These are phyloP conservation scores for Aphanomyces stellatus DNA, from an alignment of 352 stramenopile species.

Conservation along the genomic window DNA sequence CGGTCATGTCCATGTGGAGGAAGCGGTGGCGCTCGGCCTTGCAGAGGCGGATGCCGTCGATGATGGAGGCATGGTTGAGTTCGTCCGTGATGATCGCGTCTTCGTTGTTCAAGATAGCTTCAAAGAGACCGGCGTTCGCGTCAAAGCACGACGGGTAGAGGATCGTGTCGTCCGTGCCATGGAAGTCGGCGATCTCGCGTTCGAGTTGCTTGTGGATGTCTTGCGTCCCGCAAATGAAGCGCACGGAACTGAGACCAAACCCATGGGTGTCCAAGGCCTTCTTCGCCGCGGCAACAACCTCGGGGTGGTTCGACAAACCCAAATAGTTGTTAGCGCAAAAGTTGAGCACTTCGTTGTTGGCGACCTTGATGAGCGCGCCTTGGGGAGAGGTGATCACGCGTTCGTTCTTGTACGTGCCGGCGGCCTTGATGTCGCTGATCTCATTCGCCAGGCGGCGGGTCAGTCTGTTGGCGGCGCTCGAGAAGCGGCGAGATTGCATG, in stretches of 20 bases:
- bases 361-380: constrained; percentile 64
- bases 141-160: constrained; percentile 93
- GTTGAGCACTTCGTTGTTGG: constrained; percentile 75
- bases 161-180: constrained; percentile 92
- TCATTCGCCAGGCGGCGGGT: constrained; percentile 68
- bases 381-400: constrained; percentile 87
- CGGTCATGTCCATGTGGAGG: constrained; percentile 89
- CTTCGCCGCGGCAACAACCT: constrained; percentile 79
- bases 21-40: constrained; percentile 91
- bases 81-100: constrained; percentile 91
- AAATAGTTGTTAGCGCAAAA: constrained; percentile 95
- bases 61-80: constrained; percentile 92
- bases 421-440: constrained; percentile 60
- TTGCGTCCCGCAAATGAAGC: constrained; percentile 93
- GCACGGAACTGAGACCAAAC: constrained; percentile 87
- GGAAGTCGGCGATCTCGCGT: constrained; percentile 84
- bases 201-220: constrained; percentile 93
- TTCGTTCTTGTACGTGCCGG: constrained; percentile 84
- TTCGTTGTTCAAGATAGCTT: constrained; percentile 79
- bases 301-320: constrained; percentile 83
- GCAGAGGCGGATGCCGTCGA: constrained; percentile 90
- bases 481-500: constrained; percentile 13
- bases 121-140: constrained; percentile 90
- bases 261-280: constrained; percentile 78
- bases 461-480: constrained; percentile 41